phyloP scores from a whole-genome alignment of 495 filamentous ascomycete species.

The Xylaria telfairii region DNA sequence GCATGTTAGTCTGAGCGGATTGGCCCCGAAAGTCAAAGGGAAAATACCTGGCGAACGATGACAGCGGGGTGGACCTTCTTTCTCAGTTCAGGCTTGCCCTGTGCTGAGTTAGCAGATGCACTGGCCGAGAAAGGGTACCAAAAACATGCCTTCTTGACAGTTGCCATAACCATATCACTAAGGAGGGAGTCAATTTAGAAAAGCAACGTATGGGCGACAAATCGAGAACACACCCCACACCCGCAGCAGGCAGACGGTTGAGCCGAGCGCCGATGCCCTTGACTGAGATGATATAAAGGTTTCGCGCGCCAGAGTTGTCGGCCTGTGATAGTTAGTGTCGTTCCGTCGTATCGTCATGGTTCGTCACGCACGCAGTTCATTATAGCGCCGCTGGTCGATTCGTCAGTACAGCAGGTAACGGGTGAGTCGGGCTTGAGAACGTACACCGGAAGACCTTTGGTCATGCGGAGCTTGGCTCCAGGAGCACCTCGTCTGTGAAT shows the following conservation, averaged over 20 bases:
- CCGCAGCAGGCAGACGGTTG: constrained; percentile 95
- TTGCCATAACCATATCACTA: constrained; percentile 99
- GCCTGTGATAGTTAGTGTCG: not conserved
- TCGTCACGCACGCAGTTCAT: no score
- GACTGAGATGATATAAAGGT: constrained; percentile 99
- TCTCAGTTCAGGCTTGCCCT: constrained; percentile 93
- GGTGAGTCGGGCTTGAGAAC: constrained; percentile 63
- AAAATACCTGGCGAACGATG: constrained; percentile 76
- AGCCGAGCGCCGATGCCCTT: constrained; percentile 98
- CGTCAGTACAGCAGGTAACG: constrained; percentile 70
- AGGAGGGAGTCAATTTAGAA: not conserved
- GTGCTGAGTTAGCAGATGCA: no score
- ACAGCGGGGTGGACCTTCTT: constrained; percentile 99
- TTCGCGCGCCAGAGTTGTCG: constrained; percentile 97
- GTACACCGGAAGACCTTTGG: constrained; percentile 98
- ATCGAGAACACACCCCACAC: constrained; percentile 59
- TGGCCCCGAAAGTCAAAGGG: no score
- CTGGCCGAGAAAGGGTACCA: no score
- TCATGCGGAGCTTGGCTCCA: constrained; percentile 99
- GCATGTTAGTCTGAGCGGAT: no score
- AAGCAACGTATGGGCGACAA: not conserved
- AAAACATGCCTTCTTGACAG: constrained; percentile 83
- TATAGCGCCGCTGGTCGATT: no score
- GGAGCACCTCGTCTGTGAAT: constrained; percentile 80
- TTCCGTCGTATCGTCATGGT: no score